phyloP scores from a whole-genome alignment of 1,284 basidiomycete species.

The Ustilago hordei region DNA sequence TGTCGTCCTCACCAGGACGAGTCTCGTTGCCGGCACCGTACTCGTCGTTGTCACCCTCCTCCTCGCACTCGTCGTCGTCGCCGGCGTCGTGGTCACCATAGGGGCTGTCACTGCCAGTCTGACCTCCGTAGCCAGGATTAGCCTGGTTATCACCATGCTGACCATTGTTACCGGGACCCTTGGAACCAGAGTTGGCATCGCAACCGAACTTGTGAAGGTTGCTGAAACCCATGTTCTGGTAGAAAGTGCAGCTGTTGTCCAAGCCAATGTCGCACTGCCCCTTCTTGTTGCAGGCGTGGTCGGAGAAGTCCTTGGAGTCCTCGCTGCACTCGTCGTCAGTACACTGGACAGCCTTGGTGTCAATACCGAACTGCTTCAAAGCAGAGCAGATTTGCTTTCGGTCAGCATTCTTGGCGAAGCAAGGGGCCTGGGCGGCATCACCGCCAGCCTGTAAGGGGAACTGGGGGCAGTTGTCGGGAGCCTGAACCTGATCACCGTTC shows the following conservation, averaged over 20 bases:
- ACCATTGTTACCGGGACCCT: neutral
- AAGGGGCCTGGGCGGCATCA: conserved; percentile 34
- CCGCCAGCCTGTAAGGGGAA: conserved; percentile 45
- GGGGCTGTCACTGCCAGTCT: neutral
- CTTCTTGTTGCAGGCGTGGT: conserved; percentile 45
- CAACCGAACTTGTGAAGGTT: conserved; percentile 45
- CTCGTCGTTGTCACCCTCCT: neutral
- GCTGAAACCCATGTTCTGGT: conserved; percentile 41
- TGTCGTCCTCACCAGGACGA: neutral
- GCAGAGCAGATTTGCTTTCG: conserved; percentile 51
- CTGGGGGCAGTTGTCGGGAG: conserved; percentile 34
- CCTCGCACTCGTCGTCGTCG: neutral
- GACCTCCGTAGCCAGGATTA: too few species aligned
- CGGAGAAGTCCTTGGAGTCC: conserved; percentile 42
- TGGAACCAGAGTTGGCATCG: conserved; percentile 5
- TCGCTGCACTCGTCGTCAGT: conserved; percentile 39
- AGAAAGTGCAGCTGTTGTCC: conserved; percentile 46
- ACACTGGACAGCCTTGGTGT: conserved; percentile 34
- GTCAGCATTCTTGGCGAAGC: conserved; percentile 34
- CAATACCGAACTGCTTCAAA: conserved; percentile 45
- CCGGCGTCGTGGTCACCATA: neutral
- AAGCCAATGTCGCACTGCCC: conserved; percentile 44
- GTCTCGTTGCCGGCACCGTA: neutral
- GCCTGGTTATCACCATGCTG: neutral
- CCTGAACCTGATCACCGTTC: neutral